A percentile compares a stretch with the other conserved stretches of the same genome.
phyloP scores from a whole-genome alignment of 805 yeast genomes.

The Starmerella potacharoeniae region DNA sequence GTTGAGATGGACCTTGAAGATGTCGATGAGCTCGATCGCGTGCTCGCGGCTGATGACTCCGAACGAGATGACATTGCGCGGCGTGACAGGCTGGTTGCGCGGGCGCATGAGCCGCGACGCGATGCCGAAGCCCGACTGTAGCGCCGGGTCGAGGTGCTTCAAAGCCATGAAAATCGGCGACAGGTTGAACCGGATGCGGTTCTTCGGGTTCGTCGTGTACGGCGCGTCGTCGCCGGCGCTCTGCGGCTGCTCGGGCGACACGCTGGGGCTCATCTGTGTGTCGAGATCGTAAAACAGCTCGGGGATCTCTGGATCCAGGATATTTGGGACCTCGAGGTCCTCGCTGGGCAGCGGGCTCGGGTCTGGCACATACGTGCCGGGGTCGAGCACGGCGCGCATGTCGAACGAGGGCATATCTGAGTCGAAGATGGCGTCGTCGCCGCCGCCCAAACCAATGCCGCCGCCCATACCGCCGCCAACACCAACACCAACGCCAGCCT shows the following conservation, averaged over 20 bases:
- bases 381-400: slow-evolving; percentile 2
- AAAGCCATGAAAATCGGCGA: slow-evolving; percentile 10
- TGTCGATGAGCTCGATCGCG: slow-evolving; percentile 40
- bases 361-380: background rate
- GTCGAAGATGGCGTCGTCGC: background rate
- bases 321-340: background rate
- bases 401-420: background rate
- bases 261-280: background rate
- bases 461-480: no score
- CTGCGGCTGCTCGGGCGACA: background rate
- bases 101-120: slow-evolving; percentile 8
- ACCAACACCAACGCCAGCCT: no score
- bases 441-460: background rate
- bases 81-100: background rate
- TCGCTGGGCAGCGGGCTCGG: background rate
- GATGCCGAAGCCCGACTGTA: slow-evolving; percentile 3
- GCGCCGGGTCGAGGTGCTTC: slow-evolving; percentile 6
- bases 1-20: slow-evolving; percentile 56
- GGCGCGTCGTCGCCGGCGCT: background rate
- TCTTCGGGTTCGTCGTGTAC: background rate
- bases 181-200: slow-evolving; percentile 9
- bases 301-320: background rate
- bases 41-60: slow-evolving; percentile 41
- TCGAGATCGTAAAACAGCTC: background rate
- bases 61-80: slow-evolving; percentile 36